Conservation (phyloP, 108 stramenopile species). For the Asterionellopsis glacialis region DNA sequence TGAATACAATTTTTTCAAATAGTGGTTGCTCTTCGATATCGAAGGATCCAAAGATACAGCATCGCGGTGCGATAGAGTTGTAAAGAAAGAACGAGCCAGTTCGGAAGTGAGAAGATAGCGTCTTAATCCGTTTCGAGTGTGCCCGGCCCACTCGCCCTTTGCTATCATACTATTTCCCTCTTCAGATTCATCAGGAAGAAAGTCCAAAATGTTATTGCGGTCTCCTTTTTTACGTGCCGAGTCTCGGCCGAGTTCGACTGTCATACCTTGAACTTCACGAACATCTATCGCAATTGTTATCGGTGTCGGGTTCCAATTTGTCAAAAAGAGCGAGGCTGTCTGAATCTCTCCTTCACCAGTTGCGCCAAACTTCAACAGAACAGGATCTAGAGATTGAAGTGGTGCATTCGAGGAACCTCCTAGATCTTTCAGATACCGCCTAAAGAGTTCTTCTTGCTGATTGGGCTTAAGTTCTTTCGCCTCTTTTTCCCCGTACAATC, state of each 20-base stretch:
- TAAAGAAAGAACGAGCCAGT: conserved; percentile 11
- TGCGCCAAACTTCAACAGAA: conserved; percentile 59
- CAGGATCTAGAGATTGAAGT: conserved; percentile 22
- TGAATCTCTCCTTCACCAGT: conserved; percentile 36
- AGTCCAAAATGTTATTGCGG: conserved; percentile 43
- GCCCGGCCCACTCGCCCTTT: conserved; percentile 23
- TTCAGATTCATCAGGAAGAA: conserved; percentile 24
- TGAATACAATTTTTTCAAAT: no score
- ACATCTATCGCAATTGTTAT: conserved; percentile 50
- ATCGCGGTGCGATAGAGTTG: conserved; percentile 31
- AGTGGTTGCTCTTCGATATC: not conserved
- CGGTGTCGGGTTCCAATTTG: conserved; percentile 70
- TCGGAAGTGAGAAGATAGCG: conserved; percentile 33
- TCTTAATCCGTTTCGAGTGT: conserved; percentile 36
- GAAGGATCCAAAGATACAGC: conserved; percentile 7
- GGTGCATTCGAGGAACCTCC: not conserved
- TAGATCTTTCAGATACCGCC: not conserved
- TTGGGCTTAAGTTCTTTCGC: not conserved
- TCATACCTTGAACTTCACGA: conserved; percentile 61
- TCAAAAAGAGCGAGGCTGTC: conserved; percentile 42
- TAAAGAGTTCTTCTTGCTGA: conserved; percentile 1
- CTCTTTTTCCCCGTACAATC: not conserved
- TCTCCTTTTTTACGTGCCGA: conserved; percentile 15
- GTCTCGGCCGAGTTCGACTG: conserved; percentile 41
- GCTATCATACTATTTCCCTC: conserved; percentile 14